Evolutionary conservation across 768 basidiomycete species (phyloP), one percentile per base, ranked within the genome.

Genomic region (Kwoniella sp.): DNA sequence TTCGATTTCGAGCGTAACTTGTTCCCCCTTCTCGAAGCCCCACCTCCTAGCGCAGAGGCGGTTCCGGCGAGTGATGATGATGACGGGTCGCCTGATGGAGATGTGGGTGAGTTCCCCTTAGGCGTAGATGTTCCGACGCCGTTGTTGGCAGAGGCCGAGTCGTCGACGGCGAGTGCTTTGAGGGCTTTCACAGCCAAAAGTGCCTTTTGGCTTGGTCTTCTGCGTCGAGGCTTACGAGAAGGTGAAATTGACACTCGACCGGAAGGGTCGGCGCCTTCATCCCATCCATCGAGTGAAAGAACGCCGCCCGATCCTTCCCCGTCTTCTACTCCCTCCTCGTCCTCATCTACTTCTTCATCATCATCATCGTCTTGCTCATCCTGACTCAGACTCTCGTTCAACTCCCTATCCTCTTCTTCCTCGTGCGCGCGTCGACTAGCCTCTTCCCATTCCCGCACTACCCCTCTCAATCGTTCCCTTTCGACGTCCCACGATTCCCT

Each of bases 401-500:
- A 69, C 48, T 75, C 63, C 22, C 74, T 54, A 58, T 79, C 79
- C 55, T 78, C 79, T 27, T 77, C 78, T 40, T 80, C 77, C 62
- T 80, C 80, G 50, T 78, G 72, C 24, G 81, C 79, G 7, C 79
- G 57, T 26, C 72, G 37, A 63, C 79, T 80, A 9, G 76, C 73
- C 59, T 81, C 80, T 79, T 94, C 93, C 88, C 90, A 94, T 69
- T 93, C 90, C 46, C 90, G 87, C 52, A 88, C 83, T 13, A 90
- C 91, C 21, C 84, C 82, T 44, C 83, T 83, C 12, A 96, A 83
- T 21, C 90, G 83, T 64, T 88, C 88, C 3, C 92, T 83, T 79
- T 96, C 93, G 37, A 85, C 83, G 1, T 84, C 84, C 92, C 92
- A 96, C 59, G 90, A 89, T 68, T 90, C 88, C 70, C 88, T 86